Base-by-base conservation (phyloP, 2,329 filamentous ascomycete genomes). In the Epichloe aotearoae region DNA sequence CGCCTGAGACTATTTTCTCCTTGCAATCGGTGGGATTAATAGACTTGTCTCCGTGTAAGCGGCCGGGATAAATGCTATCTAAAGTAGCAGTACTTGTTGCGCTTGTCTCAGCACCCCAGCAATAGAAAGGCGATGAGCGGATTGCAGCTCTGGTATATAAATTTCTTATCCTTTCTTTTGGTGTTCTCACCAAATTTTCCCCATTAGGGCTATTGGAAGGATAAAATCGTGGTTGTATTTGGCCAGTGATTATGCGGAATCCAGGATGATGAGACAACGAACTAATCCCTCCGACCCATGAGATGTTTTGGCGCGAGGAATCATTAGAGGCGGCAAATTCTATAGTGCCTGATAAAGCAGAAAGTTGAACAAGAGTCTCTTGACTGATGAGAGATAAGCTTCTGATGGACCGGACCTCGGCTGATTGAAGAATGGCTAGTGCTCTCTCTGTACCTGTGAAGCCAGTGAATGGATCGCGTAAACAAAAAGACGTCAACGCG, bases 361-460 rank as follows among this genome's bases (percentile, higher is more conserved):
- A 33, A 12, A 54, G 52, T 37, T 30, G 38, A 8, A 20, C 10
- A 1, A 54, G n/a, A 0, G 2, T 37, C 2, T 45, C 39, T 5
- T 50, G 2, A 37, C 23, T 3, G 7, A 30, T 36, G 11, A 8
- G 20, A 23, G 52, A 37, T 1, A 53, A 26, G 2, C 4, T 37
- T 50, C 38, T n/a, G 45, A 73, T 0, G 77, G 82, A 17, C 62
- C 58, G 0, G 78, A 30, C 60, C 0, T 74, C 66, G 0, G 74
- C 75, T 0, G 73, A 76, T 0, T 52, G 41, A 1, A 83, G 58
- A 1, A 78, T 75, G 0, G 57, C 54, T 0, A 82, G 56, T 0
- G 77, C 74, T 45, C 74, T 60, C 54, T 83, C 78, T 0, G 75
- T 79, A 0, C 80, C 79, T 0, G 76, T 82, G 4, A 62, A 59